A percentile compares a stretch with the other conserved stretches of the same genome.
Conservation (phyloP, 768 basidiomycete genomes). For the Tylopilus felleus region DNA sequence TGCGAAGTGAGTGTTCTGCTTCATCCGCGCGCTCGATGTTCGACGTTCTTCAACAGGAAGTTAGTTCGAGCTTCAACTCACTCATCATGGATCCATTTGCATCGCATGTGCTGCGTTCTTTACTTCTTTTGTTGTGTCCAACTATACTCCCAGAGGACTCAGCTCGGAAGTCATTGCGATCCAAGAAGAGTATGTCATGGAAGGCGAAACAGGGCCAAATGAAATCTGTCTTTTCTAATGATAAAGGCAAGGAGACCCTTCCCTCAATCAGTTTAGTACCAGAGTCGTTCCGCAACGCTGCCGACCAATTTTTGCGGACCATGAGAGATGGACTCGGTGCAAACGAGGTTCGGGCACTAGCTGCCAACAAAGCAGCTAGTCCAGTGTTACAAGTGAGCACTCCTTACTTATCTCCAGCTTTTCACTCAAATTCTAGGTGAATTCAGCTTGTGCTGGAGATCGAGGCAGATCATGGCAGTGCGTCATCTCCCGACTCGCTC, state of each 20-base stretch:
- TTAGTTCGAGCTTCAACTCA: slow-evolving; percentile 56
- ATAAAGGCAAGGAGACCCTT: slow-evolving; percentile 36
- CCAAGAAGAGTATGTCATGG: slow-evolving; percentile 81
- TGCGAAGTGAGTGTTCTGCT: slow-evolving; percentile 49
- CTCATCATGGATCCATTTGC: slow-evolving; percentile 85
- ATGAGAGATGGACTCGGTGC: slow-evolving; percentile 52
- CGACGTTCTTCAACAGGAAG: slow-evolving; percentile 48
- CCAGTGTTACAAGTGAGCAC: slow-evolving; percentile 64
- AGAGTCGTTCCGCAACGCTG: slow-evolving; percentile 45
- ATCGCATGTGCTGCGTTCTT: slow-evolving; percentile 82
- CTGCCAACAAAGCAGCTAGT: slow-evolving; percentile 72
- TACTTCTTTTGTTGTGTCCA: slow-evolving; percentile 77
- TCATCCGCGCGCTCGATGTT: slow-evolving; percentile 9
- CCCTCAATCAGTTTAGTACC: slow-evolving; percentile 35
- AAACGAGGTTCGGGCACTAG: slow-evolving; percentile 77
- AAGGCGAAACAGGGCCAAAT: slow-evolving; percentile 78
- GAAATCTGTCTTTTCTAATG: slow-evolving; percentile 68
- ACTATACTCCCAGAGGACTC: slow-evolving; percentile 41
- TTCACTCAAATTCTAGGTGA: slow-evolving; percentile 6
- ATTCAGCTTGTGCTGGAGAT: slow-evolving; percentile 76
- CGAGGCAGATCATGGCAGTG: slow-evolving; percentile 64
- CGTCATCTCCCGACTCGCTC: slow-evolving; percentile 62
- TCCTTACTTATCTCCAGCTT: slow-evolving; percentile 6
- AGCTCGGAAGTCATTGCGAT: slow-evolving; percentile 51
- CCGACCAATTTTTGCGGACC: slow-evolving; percentile 44